Evolutionary conservation across 306 rosid genomes (phyloP).

Genomic region (Sicyos edulis): DNA sequence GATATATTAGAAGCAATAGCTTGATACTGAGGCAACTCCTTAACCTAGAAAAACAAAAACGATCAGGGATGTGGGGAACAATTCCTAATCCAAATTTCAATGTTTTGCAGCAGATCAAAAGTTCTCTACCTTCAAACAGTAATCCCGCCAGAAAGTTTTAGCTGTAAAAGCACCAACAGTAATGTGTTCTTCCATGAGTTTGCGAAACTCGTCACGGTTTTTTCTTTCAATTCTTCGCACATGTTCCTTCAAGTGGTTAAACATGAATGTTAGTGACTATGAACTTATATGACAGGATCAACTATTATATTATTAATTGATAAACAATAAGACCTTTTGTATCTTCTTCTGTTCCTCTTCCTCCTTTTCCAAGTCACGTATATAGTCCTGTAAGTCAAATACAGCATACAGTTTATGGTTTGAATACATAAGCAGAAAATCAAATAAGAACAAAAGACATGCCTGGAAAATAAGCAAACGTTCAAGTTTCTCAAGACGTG

Average conservation of each 20-base stretch:
- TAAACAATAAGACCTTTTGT: constrained; percentile 50
- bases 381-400: constrained; percentile 65
- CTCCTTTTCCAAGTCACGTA: constrained; percentile 91
- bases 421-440: constrained; percentile 14
- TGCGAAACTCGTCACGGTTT: constrained; percentile 92
- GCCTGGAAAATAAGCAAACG: constrained; percentile 94
- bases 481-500: constrained; percentile 82
- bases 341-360: constrained; percentile 85
- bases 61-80: not conserved
- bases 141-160: constrained; percentile 84
- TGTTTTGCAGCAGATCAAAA: constrained; percentile 12
- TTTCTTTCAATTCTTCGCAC: constrained; percentile 79
- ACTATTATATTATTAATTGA: constrained; percentile 7
- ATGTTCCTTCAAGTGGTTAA: constrained; percentile 47
- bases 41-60: constrained; percentile 44
- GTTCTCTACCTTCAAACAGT: constrained; percentile 65
- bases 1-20: constrained; percentile 81
- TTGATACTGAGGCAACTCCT: constrained; percentile 81
- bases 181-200: constrained; percentile 75
- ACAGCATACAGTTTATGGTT: constrained; percentile 26
- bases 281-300: constrained; percentile 19
- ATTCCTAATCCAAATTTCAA: not conserved
- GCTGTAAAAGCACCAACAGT: constrained; percentile 65
- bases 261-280: constrained; percentile 28
- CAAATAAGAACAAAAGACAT: constrained; percentile 25